A percentile compares a stretch with the other conserved stretches of the same genome.
Conservation (phyloP, 192 early-diverging fungal species). For the Coemansia reversa region DNA sequence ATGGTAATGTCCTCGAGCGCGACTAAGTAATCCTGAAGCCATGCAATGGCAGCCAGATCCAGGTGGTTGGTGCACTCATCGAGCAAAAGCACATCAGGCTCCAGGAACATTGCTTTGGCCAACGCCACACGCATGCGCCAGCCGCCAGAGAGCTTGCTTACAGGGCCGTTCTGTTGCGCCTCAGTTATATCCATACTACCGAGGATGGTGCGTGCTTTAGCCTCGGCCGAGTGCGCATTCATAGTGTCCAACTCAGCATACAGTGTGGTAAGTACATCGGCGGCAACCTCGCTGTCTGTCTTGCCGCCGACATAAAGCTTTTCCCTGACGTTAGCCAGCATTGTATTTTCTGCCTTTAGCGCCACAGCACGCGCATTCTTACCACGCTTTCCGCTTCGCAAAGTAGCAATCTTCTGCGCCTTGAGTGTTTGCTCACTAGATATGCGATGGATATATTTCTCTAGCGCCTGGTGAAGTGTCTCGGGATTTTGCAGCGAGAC, state of each 20-base stretch:
- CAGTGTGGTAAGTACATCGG: constrained; percentile 60
- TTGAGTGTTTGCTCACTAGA: constrained; percentile 33
- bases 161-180: constrained; percentile 61
- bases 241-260: constrained; percentile 62
- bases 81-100: constrained; percentile 78
- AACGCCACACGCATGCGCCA: constrained; percentile 89
- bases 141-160: constrained; percentile 70
- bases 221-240: constrained; percentile 63
- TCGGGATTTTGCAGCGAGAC: constrained; percentile 36
- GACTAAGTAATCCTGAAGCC: constrained; percentile 77
- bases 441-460: constrained; percentile 49
- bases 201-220: constrained; percentile 70
- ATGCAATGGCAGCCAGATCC: constrained; percentile 89
- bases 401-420: constrained; percentile 61
- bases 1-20: constrained; percentile 66
- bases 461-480: constrained; percentile 34
- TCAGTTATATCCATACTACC: constrained; percentile 71
- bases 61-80: constrained; percentile 92
- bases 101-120: constrained; percentile 79
- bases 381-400: constrained; percentile 68
- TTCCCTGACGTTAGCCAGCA: constrained; percentile 18
- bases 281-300: constrained; percentile 48
- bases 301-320: constrained; percentile 34
- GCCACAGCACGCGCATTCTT: constrained; percentile 59
- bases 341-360: constrained; percentile 51